phyloP scores from a whole-genome alignment of 176 grass and related monocot species.

The Otatea glauca region DNA sequence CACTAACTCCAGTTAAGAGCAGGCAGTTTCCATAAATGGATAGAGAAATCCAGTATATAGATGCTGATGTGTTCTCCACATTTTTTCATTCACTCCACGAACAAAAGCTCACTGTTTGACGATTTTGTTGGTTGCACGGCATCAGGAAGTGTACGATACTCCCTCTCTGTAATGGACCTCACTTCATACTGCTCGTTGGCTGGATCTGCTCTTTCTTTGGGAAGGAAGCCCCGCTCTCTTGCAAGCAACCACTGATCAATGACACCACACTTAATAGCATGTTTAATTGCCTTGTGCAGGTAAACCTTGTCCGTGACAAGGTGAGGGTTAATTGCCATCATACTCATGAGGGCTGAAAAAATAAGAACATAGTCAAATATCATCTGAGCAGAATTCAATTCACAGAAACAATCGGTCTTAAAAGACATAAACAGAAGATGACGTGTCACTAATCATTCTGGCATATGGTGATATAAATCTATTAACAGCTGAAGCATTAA shows the following conservation, averaged over 20 bases:
- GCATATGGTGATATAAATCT: background rate
- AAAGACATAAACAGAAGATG: background rate
- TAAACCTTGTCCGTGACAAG: constrained; percentile 67
- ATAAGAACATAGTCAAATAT: constrained; percentile 18
- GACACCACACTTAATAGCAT: constrained; percentile 74
- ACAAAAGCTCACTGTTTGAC: constrained; percentile 20
- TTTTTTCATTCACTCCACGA: constrained; percentile 36
- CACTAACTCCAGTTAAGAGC: constrained; percentile 2
- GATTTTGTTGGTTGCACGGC: background rate
- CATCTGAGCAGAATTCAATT: constrained; percentile 17
- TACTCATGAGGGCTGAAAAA: constrained; percentile 76
- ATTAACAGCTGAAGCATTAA: background rate
- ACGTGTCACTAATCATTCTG: constrained; percentile 19
- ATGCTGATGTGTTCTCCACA: background rate
- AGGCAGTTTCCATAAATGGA: background rate
- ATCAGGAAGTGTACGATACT: constrained; percentile 58
- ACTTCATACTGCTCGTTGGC: constrained; percentile 24
- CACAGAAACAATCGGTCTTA: background rate
- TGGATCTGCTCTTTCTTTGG: constrained; percentile 46
- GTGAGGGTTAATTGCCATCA: constrained; percentile 61
- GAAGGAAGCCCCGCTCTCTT: constrained; percentile 56
- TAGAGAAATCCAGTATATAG: background rate
- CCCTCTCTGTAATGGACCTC: constrained; percentile 61
- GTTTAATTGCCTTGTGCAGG: constrained; percentile 56
- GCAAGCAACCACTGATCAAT: constrained; percentile 75